A percentile compares a stretch with the other conserved stretches of the same genome.
These are phyloP conservation scores for Hypoxylon lienhwacheense DNA, from an alignment of 495 filamentous ascomycete genomes.

Conservation along the genomic window DNA sequence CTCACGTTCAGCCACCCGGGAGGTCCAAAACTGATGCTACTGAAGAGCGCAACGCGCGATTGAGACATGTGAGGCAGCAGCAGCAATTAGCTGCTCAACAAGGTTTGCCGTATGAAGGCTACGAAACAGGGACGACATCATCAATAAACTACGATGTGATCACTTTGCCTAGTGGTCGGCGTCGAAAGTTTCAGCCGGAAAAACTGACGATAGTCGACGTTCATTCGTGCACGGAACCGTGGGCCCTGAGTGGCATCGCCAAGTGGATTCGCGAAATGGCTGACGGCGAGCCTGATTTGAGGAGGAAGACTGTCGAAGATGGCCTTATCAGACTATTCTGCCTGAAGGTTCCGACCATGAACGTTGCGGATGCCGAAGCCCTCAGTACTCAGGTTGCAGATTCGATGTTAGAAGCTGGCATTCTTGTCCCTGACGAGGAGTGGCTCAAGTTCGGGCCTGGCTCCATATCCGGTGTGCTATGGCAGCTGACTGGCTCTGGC, in stretches of 20 bases:
- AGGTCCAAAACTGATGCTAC: constrained; percentile 96
- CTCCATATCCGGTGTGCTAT: constrained; percentile 81
- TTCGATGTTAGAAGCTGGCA: constrained; percentile 77
- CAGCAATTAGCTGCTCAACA: constrained; percentile 53
- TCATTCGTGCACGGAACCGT: constrained; percentile 83
- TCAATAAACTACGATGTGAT: constrained; percentile 67
- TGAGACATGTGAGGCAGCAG: constrained; percentile 60
- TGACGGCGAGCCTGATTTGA: constrained; percentile 81
- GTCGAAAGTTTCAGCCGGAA: constrained; percentile 81
- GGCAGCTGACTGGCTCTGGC: constrained; percentile 88
- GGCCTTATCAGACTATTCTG: constrained; percentile 90
- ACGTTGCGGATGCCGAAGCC: constrained; percentile 92
- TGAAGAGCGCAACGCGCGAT: constrained; percentile 56
- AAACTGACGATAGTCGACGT: constrained; percentile 84
- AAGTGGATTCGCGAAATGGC: constrained; percentile 86
- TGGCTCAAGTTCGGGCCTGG: constrained; percentile 91
- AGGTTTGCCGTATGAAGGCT: constrained; percentile 51
- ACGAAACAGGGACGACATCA: constrained; percentile 55
- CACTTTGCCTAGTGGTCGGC: constrained; percentile 66
- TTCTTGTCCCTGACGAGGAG: constrained; percentile 87
- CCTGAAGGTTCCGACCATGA: constrained; percentile 97
- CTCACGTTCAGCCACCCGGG: constrained; percentile 76
- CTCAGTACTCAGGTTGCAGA: constrained; percentile 76
- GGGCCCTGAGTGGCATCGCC: constrained; percentile 88
- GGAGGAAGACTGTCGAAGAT: constrained; percentile 77